Base-by-base conservation (phyloP, 169 alveolate genomes). In the Cryptosporidium xiaoi region DNA sequence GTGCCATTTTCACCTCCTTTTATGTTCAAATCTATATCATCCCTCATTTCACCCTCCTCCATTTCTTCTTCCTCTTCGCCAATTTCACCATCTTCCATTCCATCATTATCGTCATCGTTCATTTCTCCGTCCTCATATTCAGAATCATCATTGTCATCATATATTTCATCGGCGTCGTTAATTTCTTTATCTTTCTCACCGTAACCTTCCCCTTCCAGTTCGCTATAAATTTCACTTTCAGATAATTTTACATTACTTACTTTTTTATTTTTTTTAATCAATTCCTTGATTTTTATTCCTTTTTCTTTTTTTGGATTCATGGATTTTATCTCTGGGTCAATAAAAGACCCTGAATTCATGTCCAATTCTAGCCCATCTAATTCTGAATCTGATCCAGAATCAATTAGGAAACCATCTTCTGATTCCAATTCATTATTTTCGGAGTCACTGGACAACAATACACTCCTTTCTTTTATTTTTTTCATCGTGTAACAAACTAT, bases 41-140 rank as follows among this genome's bases (percentile, higher is more conserved):
- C 94, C 18, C 53, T 84, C n/a, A 66, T 93, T 29, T 65, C 92
- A 24, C 82, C 93, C 7, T 66, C 65, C 27, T 91, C 84, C 71
- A 56, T 66, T 6, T 71, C 95, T n/a, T 82, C 65, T n/a, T 71
- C 87, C 2, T 71, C 91, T 2, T 89, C 77, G 46, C 66, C 83
- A 50, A 60, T 62, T 60, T 71, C 93, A 24, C 31, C 91, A 24
- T 66, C 94, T 64, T 60, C 91, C 18, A 90, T 93, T 24, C 50
- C 66, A 16, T 18, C 71, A 7, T 51, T 51, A n/a, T 55, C 95
- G 20, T 34, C 66, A 2, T 66, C 84, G 62, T 71, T 84, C 36
- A 27, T 65, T 64, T 64, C 84, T 29, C 58, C 91, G 16, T 71
- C 66, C n/a, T 33, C 87, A 46, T 83, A 82, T 51, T 82, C 48